These are phyloP conservation scores for Chrysoporthe austroafricana DNA, from an alignment of 2,329 filamentous ascomycete species.

Conservation along the genomic window DNA sequence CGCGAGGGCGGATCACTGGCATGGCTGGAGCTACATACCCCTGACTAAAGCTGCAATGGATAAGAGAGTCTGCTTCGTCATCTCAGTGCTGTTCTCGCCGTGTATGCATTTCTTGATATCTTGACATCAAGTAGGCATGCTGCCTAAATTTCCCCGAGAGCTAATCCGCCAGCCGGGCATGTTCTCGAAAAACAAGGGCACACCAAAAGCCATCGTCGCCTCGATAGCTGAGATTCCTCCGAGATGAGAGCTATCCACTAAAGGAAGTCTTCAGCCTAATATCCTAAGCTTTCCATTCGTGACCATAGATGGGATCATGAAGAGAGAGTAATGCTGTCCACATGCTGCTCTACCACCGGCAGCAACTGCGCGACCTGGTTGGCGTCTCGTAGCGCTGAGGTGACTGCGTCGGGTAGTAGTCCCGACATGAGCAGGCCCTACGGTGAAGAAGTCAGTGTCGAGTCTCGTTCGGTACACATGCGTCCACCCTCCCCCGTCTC, in stretches of 20 bases:
- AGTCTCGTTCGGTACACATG: background rate
- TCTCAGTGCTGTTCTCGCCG: background rate
- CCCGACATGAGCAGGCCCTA: slow-evolving; percentile 56
- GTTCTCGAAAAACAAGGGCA: background rate
- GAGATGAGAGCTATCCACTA: no score
- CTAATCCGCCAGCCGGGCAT: background rate
- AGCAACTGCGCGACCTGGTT: slow-evolving; percentile 74
- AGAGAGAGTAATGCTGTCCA: slow-evolving; percentile 52
- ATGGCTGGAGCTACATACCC: slow-evolving; percentile 17
- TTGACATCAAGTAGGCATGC: background rate
- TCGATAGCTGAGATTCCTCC: background rate
- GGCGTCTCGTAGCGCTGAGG: slow-evolving; percentile 76
- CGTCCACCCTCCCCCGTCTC: background rate
- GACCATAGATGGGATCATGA: slow-evolving; percentile 7
- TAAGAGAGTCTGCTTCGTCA: slow-evolving; percentile 9
- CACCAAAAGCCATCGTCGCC: background rate
- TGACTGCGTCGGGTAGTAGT: slow-evolving; percentile 69
- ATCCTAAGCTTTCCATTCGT: background rate
- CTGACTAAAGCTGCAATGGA: slow-evolving; percentile 10
- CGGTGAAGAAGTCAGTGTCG: slow-evolving; percentile 30
- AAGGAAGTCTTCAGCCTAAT: background rate
- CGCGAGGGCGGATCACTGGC: background rate
- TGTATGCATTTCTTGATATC: background rate
- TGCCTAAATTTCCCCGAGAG: background rate
- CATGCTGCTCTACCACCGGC: slow-evolving; percentile 68